phyloP scores from a whole-genome alignment of 139 green algal species.

The Desmodesmus armatus region DNA sequence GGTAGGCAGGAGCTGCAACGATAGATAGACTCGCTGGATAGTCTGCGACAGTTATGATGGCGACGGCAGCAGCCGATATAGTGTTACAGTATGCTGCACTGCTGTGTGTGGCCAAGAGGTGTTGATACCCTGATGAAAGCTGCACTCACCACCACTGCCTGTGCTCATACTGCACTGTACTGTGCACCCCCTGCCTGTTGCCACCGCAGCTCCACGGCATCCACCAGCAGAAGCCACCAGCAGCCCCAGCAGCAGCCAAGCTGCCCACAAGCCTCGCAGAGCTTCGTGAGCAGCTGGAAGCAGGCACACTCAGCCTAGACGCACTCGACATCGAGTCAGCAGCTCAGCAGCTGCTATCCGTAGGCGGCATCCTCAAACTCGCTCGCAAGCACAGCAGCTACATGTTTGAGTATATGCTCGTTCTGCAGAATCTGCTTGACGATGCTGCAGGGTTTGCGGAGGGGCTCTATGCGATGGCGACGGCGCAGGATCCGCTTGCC shows the following conservation, averaged over 20 bases:
- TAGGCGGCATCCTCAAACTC: conserved; percentile 17
- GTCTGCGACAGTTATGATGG: no score
- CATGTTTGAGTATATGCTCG: conserved; percentile 22
- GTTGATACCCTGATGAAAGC: no score
- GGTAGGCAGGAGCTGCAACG: no score
- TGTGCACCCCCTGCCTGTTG: neutral
- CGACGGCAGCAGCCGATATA: no score
- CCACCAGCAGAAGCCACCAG: neutral
- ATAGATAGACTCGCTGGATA: no score
- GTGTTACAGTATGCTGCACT: no score
- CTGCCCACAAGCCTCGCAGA: conserved; percentile 11
- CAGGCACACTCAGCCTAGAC: conserved; percentile 18
- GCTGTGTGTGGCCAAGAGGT: no score
- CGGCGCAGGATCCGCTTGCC: conserved; percentile 28
- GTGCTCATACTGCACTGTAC: neutral
- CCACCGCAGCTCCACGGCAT: neutral
- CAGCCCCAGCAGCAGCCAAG: neutral
- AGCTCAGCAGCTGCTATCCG: conserved; percentile 31
- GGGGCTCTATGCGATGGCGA: conserved; percentile 41
- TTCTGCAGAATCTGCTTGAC: conserved; percentile 45
- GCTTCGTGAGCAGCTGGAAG: conserved; percentile 37
- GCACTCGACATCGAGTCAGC: conserved; percentile 4
- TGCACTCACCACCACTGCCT: neutral
- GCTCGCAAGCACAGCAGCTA: conserved; percentile 20
- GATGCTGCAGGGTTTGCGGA: conserved; percentile 28